phyloP scores from a whole-genome alignment of 73 alveolate genomes.

The Tetrahymena thermophila region DNA sequence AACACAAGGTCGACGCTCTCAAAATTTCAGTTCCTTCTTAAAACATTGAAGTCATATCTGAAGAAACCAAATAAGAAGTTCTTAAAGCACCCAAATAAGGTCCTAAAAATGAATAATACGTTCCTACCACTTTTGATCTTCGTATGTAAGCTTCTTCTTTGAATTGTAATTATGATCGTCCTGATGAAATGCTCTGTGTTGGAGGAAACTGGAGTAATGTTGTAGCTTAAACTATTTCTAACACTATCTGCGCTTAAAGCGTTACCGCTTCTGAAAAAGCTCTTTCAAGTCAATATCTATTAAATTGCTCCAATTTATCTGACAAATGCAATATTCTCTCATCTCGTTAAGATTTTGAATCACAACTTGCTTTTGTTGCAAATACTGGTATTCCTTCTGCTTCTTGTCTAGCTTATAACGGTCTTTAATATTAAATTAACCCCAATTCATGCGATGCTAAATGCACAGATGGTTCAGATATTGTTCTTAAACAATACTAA shows the following conservation, averaged over 20 bases:
- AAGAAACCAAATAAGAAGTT: not conserved
- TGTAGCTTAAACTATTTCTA: not conserved
- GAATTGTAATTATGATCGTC: not conserved
- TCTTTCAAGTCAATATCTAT: not conserved
- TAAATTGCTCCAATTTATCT: not conserved
- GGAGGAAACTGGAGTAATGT: not conserved
- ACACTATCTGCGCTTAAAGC: not conserved
- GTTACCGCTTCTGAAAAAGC: not conserved
- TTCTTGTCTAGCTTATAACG: not conserved
- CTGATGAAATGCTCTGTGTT: not conserved
- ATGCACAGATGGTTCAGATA: not conserved
- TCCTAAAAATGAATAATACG: not conserved
- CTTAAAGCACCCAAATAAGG: not conserved
- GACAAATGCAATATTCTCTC: not conserved
- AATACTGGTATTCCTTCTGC: not conserved
- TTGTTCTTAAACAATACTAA: not conserved
- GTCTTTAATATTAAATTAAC: not conserved
- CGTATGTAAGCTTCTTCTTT: not conserved
- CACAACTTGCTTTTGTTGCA: not conserved
- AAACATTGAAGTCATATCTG: not conserved
- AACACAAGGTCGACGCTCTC: not conserved
- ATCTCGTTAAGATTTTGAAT: not conserved
- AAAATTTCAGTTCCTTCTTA: not conserved
- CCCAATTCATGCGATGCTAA: not conserved
- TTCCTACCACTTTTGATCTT: not conserved